Percentiles rank a stretch among this genome's conserved stretches.
Conservation (phyloP, 768 basidiomycete genomes). For the Xerocomellus amylosporus region DNA sequence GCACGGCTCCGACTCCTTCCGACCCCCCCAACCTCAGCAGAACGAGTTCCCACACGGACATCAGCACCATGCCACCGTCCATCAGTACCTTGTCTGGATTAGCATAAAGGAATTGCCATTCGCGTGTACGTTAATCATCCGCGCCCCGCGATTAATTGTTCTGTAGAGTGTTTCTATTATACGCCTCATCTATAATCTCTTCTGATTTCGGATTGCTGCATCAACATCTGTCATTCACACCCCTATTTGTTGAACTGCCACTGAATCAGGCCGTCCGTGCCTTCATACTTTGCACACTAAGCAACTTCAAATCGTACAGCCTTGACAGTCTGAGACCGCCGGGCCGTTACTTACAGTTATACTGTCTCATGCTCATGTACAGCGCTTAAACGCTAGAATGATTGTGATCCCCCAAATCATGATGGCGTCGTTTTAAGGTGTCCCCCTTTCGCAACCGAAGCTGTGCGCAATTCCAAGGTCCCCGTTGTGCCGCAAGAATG, state of each 20-base stretch:
- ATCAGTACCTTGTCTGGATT: constrained; percentile 9
- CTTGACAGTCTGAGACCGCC: background rate
- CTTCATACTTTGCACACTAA: no score
- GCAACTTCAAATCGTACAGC: background rate
- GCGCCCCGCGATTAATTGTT: background rate
- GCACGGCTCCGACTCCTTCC: background rate
- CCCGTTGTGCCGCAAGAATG: background rate
- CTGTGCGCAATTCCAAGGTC: background rate
- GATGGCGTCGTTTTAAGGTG: no score
- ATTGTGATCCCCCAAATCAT: background rate
- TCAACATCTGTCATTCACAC: background rate
- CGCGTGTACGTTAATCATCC: background rate
- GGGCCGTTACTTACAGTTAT: background rate
- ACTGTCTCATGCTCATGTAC: no score
- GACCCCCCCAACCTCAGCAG: background rate
- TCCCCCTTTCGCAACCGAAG: no score
- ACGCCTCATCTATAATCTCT: background rate
- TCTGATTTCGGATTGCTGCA: background rate
- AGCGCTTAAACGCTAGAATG: background rate
- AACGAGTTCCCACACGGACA: constrained; percentile 13
- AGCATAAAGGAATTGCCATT: background rate
- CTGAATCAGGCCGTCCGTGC: background rate
- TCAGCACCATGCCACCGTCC: constrained; percentile 17
- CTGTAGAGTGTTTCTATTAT: background rate
- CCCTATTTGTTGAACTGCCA: no score